A percentile compares a stretch with the other conserved stretches of the same genome.
These are phyloP conservation scores for Backusella tuberculispora DNA, from an alignment of 192 early-diverging fungal species.

Conservation along the genomic window DNA sequence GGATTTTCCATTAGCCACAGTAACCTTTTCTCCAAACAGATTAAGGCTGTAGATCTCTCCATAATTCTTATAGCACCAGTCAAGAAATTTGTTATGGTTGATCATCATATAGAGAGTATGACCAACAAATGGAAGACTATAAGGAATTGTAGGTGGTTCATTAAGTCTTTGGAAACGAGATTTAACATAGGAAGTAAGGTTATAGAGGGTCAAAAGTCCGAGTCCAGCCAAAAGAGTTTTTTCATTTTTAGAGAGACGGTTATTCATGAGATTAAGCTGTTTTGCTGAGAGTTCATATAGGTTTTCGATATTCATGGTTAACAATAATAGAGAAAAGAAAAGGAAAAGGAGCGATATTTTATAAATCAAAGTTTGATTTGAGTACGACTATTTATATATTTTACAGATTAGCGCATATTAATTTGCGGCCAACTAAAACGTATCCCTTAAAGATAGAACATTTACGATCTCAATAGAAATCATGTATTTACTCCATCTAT, in stretches of 20 bases:
- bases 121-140: conserved; percentile 29
- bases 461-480: too few species aligned
- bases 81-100: conserved; percentile 22
- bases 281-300: background rate
- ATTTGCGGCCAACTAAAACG: too few species aligned
- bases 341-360: background rate
- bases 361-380: too few species aligned
- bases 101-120: conserved; percentile 27
- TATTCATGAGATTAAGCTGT: background rate
- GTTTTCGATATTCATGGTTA: background rate
- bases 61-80: conserved; percentile 32
- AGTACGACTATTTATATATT: too few species aligned
- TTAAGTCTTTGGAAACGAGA: background rate
- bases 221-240: background rate
- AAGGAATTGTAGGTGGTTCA: conserved; percentile 27
- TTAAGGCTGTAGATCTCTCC: conserved; percentile 34
- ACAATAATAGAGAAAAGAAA: background rate
- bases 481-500: too few species aligned
- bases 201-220: conserved; percentile 7
- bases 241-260: conserved; percentile 7
- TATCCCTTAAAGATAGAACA: too few species aligned
- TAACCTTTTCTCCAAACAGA: conserved; percentile 27
- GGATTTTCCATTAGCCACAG: conserved; percentile 15
- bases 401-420: too few species aligned
- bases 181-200: conserved; percentile 3